phyloP scores from a whole-genome alignment of 1,284 basidiomycete genomes.

The Gastroboletus turbinatus region DNA sequence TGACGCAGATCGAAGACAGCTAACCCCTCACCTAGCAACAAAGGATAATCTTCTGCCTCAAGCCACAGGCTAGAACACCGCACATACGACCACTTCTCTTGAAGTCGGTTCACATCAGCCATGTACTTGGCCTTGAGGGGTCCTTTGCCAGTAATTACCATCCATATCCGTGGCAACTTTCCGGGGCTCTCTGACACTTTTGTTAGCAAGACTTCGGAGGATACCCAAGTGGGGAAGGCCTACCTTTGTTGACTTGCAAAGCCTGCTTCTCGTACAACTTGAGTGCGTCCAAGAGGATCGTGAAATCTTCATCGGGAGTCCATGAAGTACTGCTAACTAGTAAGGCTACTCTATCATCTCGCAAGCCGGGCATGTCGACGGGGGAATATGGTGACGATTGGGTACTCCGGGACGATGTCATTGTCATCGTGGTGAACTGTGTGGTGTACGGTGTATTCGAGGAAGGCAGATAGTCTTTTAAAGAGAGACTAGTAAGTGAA shows the following conservation, averaged over 20 bases:
- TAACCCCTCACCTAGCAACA: slow-evolving; percentile 62
- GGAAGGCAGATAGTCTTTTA: slow-evolving; percentile 43
- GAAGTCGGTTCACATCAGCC: slow-evolving; percentile 52
- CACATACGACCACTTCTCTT: slow-evolving; percentile 79
- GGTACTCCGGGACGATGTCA: slow-evolving; percentile 4
- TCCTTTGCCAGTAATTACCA: slow-evolving; percentile 93
- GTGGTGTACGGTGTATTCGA: slow-evolving; percentile 57
- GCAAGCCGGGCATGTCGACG: slow-evolving; percentile 45
- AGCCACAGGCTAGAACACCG: slow-evolving; percentile 85
- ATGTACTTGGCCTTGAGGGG: slow-evolving; percentile 78
- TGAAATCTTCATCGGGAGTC: slow-evolving; percentile 98
- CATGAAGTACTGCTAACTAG: slow-evolving; percentile 94
- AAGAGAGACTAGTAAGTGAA: slow-evolving; percentile 33
- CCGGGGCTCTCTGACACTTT: slow-evolving; percentile 23
- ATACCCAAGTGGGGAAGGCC: neutral
- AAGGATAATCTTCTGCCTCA: slow-evolving; percentile 85
- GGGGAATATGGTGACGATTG: slow-evolving; percentile 34
- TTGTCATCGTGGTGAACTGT: slow-evolving; percentile 51
- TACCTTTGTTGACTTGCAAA: slow-evolving; percentile 30
- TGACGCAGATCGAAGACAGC: slow-evolving; percentile 15
- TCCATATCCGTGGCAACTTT: slow-evolving; percentile 71
- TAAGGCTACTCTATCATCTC: slow-evolving; percentile 78
- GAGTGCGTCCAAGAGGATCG: slow-evolving; percentile 77
- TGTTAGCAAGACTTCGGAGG: neutral
- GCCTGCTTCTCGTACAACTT: slow-evolving; percentile 67